phyloP scores from a whole-genome alignment of 2,329 filamentous ascomycete species.

The Chrysoporthe deuterocubensis region DNA sequence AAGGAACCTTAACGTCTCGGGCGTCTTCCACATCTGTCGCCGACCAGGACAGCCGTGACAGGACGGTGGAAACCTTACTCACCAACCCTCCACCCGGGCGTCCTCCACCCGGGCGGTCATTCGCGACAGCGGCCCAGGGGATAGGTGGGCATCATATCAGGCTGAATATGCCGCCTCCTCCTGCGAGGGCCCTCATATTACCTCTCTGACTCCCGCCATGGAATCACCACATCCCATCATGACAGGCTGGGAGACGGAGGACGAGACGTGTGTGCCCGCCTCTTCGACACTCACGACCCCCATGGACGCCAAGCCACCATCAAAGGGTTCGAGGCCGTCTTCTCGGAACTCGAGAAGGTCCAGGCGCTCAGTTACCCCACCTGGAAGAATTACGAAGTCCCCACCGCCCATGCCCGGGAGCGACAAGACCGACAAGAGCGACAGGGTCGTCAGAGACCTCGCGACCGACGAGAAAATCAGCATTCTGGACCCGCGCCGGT shows the following conservation, averaged over 20 bases:
- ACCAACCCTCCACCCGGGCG: background rate
- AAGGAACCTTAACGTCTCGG: background rate
- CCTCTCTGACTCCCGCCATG: background rate
- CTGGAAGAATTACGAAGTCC: constrained; percentile 59
- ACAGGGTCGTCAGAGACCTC: constrained; percentile 62
- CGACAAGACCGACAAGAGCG: constrained; percentile 50
- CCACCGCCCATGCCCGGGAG: constrained; percentile 53
- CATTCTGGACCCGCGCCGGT: constrained; percentile 84
- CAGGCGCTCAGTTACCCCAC: constrained; percentile 69
- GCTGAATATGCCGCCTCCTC: background rate
- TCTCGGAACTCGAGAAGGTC: constrained; percentile 67
- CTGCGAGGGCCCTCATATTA: background rate
- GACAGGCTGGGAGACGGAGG: constrained; percentile 65
- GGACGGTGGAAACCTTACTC: background rate
- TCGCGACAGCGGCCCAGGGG: background rate
- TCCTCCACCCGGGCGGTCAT: no score
- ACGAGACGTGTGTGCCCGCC: constrained; percentile 61
- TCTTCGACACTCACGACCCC: constrained; percentile 70
- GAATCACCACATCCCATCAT: constrained; percentile 42
- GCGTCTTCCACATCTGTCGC: background rate
- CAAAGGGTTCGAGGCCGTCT: constrained; percentile 67
- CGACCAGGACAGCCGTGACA: background rate
- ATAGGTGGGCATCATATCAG: background rate
- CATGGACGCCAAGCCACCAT: constrained; percentile 54
- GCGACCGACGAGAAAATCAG: constrained; percentile 70